Evolutionary conservation across 495 filamentous ascomycete genomes (phyloP).

Genomic region (Cladorrhinum samala): DNA sequence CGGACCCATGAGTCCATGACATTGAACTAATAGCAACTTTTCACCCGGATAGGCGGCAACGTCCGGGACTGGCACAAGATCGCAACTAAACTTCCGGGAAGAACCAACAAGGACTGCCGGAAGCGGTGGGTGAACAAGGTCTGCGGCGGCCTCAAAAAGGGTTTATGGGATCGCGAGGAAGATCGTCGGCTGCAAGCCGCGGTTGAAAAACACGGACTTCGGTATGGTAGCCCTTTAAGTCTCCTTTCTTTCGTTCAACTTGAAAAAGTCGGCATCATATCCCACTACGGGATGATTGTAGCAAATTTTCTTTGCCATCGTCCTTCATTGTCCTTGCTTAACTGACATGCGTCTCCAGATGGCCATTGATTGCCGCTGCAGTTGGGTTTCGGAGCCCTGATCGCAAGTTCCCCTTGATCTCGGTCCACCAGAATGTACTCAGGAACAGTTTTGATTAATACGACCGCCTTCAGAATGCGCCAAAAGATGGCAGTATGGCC

Average conservation of each 20-base stretch:
- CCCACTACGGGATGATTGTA: no score
- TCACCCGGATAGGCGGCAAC: background rate
- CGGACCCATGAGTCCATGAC: background rate
- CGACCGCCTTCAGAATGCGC: background rate
- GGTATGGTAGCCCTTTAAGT: no score
- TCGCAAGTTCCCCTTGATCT: background rate
- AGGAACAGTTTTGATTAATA: background rate
- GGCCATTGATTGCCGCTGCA: background rate
- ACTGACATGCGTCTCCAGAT: no score
- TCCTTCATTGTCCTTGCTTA: no score
- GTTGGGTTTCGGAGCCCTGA: constrained; percentile 4
- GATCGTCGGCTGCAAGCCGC: background rate
- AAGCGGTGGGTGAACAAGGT: constrained; percentile 6
- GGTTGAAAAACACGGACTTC: constrained; percentile 1
- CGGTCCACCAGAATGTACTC: background rate
- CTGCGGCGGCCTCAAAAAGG: constrained; percentile 1
- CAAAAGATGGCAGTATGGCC: constrained; percentile 2
- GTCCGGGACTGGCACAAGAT: constrained; percentile 5
- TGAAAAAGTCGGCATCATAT: no score
- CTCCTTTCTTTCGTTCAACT: no score
- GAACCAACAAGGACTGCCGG: constrained; percentile 4
- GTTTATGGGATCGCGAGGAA: constrained; percentile 1
- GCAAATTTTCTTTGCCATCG: no score
- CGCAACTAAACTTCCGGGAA: constrained; percentile 1
- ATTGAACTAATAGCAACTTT: background rate